These are phyloP conservation scores for Gastrolobium bilobum DNA, from an alignment of 306 rosid genomes.

Conservation along the genomic window DNA sequence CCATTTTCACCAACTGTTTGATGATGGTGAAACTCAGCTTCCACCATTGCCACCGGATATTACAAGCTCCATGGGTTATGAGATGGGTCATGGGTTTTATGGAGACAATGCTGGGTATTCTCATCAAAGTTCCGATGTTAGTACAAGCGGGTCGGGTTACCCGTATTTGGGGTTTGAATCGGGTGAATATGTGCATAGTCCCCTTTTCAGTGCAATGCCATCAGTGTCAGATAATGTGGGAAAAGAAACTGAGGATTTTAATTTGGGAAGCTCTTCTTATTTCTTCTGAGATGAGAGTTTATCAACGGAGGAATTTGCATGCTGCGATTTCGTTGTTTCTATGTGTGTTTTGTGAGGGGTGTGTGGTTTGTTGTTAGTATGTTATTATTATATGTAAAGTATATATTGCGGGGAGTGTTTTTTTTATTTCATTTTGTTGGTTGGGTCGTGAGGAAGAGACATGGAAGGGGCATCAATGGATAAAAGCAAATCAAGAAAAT, in stretches of 20 bases:
- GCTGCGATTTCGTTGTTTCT: constrained; percentile 1
- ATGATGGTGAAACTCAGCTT: constrained; percentile 48
- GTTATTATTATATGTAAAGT: background rate
- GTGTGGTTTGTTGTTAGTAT: background rate
- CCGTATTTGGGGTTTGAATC: background rate
- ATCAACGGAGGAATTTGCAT: background rate
- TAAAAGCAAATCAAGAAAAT: background rate
- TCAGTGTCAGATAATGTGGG: constrained; percentile 40
- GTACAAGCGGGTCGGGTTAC: constrained; percentile 2
- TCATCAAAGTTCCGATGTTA: background rate
- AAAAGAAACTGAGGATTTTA: constrained; percentile 37
- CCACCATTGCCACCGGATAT: constrained; percentile 70
- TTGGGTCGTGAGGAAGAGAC: background rate
- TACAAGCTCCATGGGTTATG: constrained; percentile 55
- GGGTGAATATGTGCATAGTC: constrained; percentile 46
- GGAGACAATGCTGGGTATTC: background rate
- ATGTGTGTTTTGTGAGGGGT: background rate
- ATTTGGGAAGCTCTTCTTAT: constrained; percentile 45
- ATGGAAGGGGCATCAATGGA: background rate
- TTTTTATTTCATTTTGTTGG: too few relatives aligned
- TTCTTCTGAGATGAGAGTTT: constrained; percentile 35
- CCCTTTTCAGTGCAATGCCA: constrained; percentile 50
- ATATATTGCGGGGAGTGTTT: background rate
- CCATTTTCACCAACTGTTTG: constrained; percentile 7
- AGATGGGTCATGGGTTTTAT: constrained; percentile 19